Evolutionary conservation across 1,139 yeast species (phyloP), one percentile per base, ranked within the genome.

Genomic region (Pichia sp.): DNA sequence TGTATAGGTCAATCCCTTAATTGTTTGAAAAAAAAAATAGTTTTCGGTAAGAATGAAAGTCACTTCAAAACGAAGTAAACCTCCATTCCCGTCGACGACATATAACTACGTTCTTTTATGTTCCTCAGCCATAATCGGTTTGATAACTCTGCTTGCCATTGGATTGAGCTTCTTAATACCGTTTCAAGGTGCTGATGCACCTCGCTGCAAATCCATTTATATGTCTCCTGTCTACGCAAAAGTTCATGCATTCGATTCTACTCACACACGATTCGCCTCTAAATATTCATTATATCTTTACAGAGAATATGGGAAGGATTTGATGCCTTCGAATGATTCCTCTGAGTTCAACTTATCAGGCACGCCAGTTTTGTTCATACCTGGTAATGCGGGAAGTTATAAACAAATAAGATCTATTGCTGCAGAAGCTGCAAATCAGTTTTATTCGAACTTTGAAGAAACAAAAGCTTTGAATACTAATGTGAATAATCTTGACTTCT

Each of bases 301-400:
- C 60, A 64, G 91, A 45, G 93, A 83, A 54, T 86, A 80, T 50
- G 79, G 77, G 1, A 68, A 75, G 45, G 98, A 91, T 58, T 65
- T 66, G 2, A 68, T 39, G 77, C 84, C 31, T 8, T 84, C 31
- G 7, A 56, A 63, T 15, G 58, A 59, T n/a, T 57, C 61, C 21
- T 63, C 65, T 12, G 35, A 62, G 10, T 56, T 66, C 14, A 62
- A 61, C 10, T 59, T 82, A 26, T 71, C 71, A 39, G 98, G 97
- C 0, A 72, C 82, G 1, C 99, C 99, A 0, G 86, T 85, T 1
- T 64, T 93, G 18, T 93, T 93, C 57, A 83, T 93, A 31, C 98
- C 98, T 0, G 99, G 99, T 0, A 93, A 93, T 58, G 98, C 98
- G 1, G 98, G 99, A 1, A 83, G 94, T 49, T 88, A 78, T 60